phyloP scores from a whole-genome alignment of 495 filamentous ascomycete genomes.

The Podospora comata region DNA sequence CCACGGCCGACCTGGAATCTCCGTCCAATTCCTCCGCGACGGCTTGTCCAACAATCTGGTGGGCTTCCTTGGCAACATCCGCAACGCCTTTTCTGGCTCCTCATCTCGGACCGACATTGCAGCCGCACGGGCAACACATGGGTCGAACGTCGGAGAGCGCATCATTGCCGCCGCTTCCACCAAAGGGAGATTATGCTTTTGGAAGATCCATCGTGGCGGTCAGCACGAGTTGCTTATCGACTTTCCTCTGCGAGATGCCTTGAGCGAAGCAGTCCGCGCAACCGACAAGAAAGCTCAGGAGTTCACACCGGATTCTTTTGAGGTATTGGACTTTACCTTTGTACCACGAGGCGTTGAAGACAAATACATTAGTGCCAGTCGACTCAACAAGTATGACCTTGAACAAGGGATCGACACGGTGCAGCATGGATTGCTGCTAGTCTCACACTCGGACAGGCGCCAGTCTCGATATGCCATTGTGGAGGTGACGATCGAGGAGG shows the following conservation, averaged over 20 bases:
- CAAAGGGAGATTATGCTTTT: constrained; percentile 71
- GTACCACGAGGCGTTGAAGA: constrained; percentile 42
- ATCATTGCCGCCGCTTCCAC: constrained; percentile 74
- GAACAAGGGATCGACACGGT: constrained; percentile 39
- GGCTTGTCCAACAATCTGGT: constrained; percentile 45
- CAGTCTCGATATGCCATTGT: constrained; percentile 43
- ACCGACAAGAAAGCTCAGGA: constrained; percentile 27
- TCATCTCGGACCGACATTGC: constrained; percentile 69
- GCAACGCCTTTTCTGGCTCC: constrained; percentile 63
- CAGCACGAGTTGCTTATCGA: constrained; percentile 55
- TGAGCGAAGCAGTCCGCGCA: constrained; percentile 35
- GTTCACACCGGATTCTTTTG: constrained; percentile 40
- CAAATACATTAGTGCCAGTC: constrained; percentile 42
- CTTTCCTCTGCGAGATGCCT: constrained; percentile 36
- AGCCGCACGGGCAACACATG: constrained; percentile 66
- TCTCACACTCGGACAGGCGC: constrained; percentile 34
- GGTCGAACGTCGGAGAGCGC: constrained; percentile 74
- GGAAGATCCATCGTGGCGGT: constrained; percentile 84
- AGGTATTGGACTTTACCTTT: constrained; percentile 49
- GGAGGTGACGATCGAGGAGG: constrained; percentile 42
- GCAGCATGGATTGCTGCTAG: constrained; percentile 46
- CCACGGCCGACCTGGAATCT: constrained; percentile 79
- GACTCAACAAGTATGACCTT: constrained; percentile 37
- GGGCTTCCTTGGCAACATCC: constrained; percentile 74
- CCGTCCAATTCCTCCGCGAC: constrained; percentile 67